Percentiles rank a stretch among this genome's conserved stretches.
These are phyloP conservation scores for Russula sp. DNA, from an alignment of 768 basidiomycete species.

Conservation along the genomic window DNA sequence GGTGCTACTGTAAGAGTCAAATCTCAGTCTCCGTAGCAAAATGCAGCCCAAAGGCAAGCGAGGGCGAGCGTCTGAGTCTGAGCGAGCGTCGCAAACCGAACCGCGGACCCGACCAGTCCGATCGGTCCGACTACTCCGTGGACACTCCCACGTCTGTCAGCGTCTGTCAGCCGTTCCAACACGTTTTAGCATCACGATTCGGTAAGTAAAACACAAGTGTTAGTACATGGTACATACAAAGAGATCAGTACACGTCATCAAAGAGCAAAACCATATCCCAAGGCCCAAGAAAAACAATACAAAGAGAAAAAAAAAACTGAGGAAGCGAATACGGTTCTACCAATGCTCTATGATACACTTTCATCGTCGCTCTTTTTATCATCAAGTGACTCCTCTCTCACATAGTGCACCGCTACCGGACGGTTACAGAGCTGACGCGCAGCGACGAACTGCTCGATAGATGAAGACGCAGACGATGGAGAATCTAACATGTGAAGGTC, in stretches of 20 bases:
- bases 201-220: neutral
- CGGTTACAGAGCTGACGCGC: slow-evolving; percentile 11
- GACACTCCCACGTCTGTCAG: too few species aligned
- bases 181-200: too few species aligned
- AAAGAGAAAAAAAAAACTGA: neutral
- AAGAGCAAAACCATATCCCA: neutral
- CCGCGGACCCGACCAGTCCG: too few species aligned
- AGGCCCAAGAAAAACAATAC: neutral
- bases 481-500: slow-evolving; percentile 13
- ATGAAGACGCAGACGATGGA: neutral
- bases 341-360: too few species aligned
- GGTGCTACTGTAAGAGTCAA: too few species aligned
- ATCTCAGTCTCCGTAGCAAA: too few species aligned
- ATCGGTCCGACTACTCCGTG: too few species aligned
- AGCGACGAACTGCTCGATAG: slow-evolving; percentile 15
- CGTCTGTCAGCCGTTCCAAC: too few species aligned
- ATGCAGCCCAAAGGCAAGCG: too few species aligned
- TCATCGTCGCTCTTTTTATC: neutral
- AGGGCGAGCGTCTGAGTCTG: too few species aligned
- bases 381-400: neutral
- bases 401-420: slow-evolving; percentile 9
- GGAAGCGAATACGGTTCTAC: too few species aligned
- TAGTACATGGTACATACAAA: neutral
- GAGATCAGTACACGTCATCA: neutral
- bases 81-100: too few species aligned